phyloP scores from a whole-genome alignment of 2,329 filamentous ascomycete genomes.

The Hypoxylon sp. region DNA sequence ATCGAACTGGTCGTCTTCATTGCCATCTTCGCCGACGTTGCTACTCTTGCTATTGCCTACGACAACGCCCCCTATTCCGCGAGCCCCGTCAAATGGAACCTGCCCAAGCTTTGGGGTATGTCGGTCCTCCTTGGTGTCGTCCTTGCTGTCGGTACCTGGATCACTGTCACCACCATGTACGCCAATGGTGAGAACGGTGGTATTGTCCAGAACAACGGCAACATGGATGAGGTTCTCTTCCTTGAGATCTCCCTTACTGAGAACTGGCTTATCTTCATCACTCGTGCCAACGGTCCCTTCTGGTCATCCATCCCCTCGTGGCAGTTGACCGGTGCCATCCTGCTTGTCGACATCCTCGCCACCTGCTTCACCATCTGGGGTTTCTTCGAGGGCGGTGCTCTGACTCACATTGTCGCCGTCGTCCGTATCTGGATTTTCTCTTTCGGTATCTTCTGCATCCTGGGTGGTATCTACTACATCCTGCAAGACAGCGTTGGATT shows the following conservation, averaged over 20 bases:
- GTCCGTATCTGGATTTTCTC: slow-evolving; percentile 93
- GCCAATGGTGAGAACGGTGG: slow-evolving; percentile 72
- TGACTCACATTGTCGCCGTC: slow-evolving; percentile 82
- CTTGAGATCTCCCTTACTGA: slow-evolving; percentile 90
- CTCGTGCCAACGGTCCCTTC: slow-evolving; percentile 90
- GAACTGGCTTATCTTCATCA: slow-evolving; percentile 98
- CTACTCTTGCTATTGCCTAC: slow-evolving; percentile 91
- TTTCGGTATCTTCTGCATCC: slow-evolving; percentile 87
- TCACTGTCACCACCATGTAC: slow-evolving; percentile 88
- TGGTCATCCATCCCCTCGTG: slow-evolving; percentile 91
- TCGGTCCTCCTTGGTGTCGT: slow-evolving; percentile 85
- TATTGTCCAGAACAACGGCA: slow-evolving; percentile 91
- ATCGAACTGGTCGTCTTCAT: slow-evolving; percentile 92
- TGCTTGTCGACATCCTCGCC: slow-evolving; percentile 84
- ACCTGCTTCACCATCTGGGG: slow-evolving; percentile 89
- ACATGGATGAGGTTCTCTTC: slow-evolving; percentile 85
- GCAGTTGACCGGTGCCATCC: slow-evolving; percentile 82
- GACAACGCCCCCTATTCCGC: slow-evolving; percentile 91
- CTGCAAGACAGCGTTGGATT: slow-evolving; percentile 84
- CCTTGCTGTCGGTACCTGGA: slow-evolving; percentile 87
- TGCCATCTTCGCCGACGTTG: slow-evolving; percentile 93
- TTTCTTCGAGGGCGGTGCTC: slow-evolving; percentile 75
- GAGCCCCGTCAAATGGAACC: slow-evolving; percentile 93
- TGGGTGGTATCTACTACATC: slow-evolving; percentile 80
- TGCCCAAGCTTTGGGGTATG: slow-evolving; percentile 94